A percentile compares a stretch with the other conserved stretches of the same genome.
phyloP scores from a whole-genome alignment of 441 rosid genomes.

The Croton setiger region DNA sequence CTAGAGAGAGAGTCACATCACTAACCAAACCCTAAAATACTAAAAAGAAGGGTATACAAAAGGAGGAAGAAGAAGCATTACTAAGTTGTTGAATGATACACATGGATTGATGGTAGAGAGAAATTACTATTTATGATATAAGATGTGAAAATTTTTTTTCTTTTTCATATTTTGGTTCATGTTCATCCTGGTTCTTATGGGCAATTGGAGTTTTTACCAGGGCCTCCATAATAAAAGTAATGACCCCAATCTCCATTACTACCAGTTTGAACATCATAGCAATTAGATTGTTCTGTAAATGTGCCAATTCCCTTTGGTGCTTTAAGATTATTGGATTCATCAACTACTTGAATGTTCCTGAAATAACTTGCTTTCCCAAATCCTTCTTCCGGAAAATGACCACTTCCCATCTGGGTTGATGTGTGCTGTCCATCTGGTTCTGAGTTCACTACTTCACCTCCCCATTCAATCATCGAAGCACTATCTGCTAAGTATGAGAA shows the following conservation, averaged over 20 bases:
- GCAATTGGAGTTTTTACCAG: conserved; percentile 88
- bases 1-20: conserved; percentile 47
- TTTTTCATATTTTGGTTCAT: conserved; percentile 24
- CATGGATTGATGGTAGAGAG: conserved; percentile 18
- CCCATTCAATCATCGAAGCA: conserved; percentile 98
- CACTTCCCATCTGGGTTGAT: conserved; percentile 97
- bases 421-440: conserved; percentile 82
- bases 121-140: conserved; percentile 9
- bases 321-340: conserved; percentile 84
- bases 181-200: too few relatives aligned
- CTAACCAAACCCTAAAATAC: conserved; percentile 42
- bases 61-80: conserved; percentile 21
- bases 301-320: conserved; percentile 86
- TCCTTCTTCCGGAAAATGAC: conserved; percentile 92
- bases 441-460: conserved; percentile 97
- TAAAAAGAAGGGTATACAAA: conserved; percentile 25
- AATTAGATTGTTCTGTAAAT: conserved; percentile 84
- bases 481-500: conserved; percentile 92
- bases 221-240: conserved; percentile 96
- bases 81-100: conserved; percentile 71
- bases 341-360: conserved; percentile 89
- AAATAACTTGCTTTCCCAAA: conserved; percentile 90
- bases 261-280: conserved; percentile 91
- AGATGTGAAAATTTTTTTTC: conserved; percentile 11
- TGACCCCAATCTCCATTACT: conserved; percentile 95